Base-by-base conservation (phyloP, 139 green algal species). In the Auxenochlorella pyrenoidosa region DNA sequence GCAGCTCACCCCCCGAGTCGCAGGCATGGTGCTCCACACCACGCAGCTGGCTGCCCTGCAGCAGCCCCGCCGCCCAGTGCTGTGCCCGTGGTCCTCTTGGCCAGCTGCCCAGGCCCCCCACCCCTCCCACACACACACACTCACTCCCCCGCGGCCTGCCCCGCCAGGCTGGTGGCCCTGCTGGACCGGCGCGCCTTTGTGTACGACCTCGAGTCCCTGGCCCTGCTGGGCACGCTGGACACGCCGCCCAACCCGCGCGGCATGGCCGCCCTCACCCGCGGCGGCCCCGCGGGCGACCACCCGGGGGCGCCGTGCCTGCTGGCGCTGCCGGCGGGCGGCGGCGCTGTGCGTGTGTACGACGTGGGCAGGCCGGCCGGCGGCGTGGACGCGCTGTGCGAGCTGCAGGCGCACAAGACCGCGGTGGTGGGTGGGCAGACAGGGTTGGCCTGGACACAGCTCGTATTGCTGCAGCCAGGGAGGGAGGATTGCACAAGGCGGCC, bases 391-490 rank as follows among this genome's bases (percentile, higher is more conserved):
- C 75, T 96, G 65, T 93, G 88, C 72, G 93, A 98, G 86, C 88
- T 97, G 5, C n/a, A 86, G 36, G 95, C 95, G 1, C 95, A 98
- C 90, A 94, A 95, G 58, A 58, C 92, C 21, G 87, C 93, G 5
- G 79, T 98, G 86, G 92, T 90, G 72, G 71, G 86, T 30, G 36
- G 2, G 16, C 2, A 34, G 22, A 8, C 32, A 38, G 70, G n/a
- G 38, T 4, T 66, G n/a, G 41, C 12, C 5, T 26, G 59, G 8
- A n/a, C n/a, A n/a, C n/a, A n/a, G n/a, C n/a, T n/a, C n/a, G n/a
- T n/a, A n/a, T n/a, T n/a, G n/a, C n/a, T n/a, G n/a, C n/a, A n/a
- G n/a, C n/a, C n/a, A n/a, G n/a, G n/a, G n/a, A n/a, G n/a, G n/a
- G n/a, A n/a, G n/a, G n/a, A n/a, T n/a, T n/a, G n/a, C n/a, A n/a